Evolutionary conservation across 257 asterid species (phyloP).

Genomic region (Gentiana macrophylla): DNA sequence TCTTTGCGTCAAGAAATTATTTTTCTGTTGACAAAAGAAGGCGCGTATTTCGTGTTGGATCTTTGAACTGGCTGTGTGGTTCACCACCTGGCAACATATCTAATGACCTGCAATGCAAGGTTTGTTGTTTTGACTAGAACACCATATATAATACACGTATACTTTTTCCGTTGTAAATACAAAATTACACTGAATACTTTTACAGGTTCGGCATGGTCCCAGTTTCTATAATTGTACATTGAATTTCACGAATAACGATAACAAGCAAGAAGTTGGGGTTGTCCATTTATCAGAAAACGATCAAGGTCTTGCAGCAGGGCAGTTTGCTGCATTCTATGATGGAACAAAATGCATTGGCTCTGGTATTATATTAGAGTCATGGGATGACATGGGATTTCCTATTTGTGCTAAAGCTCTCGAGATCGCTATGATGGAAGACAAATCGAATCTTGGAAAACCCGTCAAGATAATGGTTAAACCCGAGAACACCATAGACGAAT

Average conservation of each 20-base stretch:
- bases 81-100: slow-evolving; percentile 30
- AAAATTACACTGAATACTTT: not conserved
- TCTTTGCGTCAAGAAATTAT: slow-evolving; percentile 86
- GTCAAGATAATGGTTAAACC: slow-evolving; percentile 53
- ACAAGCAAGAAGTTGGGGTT: slow-evolving; percentile 44
- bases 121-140: slow-evolving; percentile 13
- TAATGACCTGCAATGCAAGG: slow-evolving; percentile 79
- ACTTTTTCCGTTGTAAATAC: not conserved
- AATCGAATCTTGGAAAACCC: slow-evolving; percentile 73
- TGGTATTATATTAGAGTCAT: slow-evolving; percentile 85
- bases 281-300: slow-evolving; percentile 68
- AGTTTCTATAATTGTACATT: slow-evolving; percentile 52
- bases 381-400: slow-evolving; percentile 82
- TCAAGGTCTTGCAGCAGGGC: slow-evolving; percentile 98
- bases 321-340: slow-evolving; percentile 77
- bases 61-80: slow-evolving; percentile 73
- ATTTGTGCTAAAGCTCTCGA: slow-evolving; percentile 68
- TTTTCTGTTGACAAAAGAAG: slow-evolving; percentile 79
- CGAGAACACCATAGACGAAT: slow-evolving; percentile 17
- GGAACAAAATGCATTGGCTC: slow-evolving; percentile 74
- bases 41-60: slow-evolving; percentile 75
- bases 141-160: not conserved
- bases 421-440: slow-evolving; percentile 65
- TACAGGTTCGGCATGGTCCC: slow-evolving; percentile 97
- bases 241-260: slow-evolving; percentile 33